Evolutionary conservation across 164 flowering plant genomes (phyloP).

Genomic region (Annona cherimola): DNA sequence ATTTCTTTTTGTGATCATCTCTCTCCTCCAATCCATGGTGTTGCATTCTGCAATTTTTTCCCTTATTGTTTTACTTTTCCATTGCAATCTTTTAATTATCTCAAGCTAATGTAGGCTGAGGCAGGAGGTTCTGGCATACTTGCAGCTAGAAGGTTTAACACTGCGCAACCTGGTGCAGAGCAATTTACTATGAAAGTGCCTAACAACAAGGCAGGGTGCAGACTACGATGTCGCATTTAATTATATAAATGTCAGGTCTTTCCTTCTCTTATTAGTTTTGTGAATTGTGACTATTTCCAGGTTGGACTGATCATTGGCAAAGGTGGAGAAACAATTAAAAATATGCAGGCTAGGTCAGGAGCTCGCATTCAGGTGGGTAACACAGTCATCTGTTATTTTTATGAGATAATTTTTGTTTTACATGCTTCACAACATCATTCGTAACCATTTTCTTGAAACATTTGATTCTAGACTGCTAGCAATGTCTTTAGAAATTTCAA

Average conservation of each 20-base stretch:
- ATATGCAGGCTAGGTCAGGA: constrained; percentile 80
- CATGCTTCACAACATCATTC: background rate
- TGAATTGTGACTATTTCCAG: constrained; percentile 29
- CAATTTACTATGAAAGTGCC: constrained; percentile 60
- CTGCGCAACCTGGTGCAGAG: constrained; percentile 43
- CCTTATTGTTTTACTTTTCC: background rate
- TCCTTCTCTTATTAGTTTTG: background rate
- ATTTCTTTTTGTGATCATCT: no score
- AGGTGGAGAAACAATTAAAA: constrained; percentile 93
- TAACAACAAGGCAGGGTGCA: constrained; percentile 62
- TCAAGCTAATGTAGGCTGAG: constrained; percentile 48
- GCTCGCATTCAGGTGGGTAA: constrained; percentile 83
- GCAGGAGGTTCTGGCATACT: constrained; percentile 62
- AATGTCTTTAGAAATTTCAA: background rate
- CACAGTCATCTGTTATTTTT: background rate
- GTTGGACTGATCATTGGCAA: constrained; percentile 95
- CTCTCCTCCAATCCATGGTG: background rate
- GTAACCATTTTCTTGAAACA: background rate
- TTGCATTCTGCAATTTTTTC: background rate
- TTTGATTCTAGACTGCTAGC: background rate
- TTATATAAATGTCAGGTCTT: background rate
- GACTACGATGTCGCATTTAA: background rate
- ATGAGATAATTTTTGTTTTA: background rate
- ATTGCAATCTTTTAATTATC: background rate
- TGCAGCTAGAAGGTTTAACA: constrained; percentile 43